These are phyloP conservation scores for Prosopis cineraria DNA, from an alignment of 306 rosid species.

Conservation along the genomic window DNA sequence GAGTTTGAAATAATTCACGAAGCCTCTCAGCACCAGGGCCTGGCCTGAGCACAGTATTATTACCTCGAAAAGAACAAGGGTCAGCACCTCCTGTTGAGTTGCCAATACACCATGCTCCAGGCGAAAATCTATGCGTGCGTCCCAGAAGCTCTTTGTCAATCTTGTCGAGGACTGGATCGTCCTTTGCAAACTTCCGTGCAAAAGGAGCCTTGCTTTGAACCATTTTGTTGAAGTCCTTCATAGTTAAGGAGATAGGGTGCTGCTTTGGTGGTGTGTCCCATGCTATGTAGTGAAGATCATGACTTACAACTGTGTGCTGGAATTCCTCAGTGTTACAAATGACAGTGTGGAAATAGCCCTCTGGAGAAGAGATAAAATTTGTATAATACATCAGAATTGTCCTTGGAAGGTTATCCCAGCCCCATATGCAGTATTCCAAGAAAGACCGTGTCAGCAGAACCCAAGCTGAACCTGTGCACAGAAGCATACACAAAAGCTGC, in stretches of 20 bases:
- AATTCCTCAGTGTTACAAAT: conserved; percentile 77
- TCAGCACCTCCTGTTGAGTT: conserved; percentile 63
- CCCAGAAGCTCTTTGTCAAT: conserved; percentile 85
- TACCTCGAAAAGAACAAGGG: conserved; percentile 74
- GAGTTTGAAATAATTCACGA: conserved; percentile 52
- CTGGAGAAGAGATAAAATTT: conserved; percentile 89
- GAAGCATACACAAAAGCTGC: conserved; percentile 20
- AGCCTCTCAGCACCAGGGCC: conserved; percentile 85
- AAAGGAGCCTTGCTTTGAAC: conserved; percentile 84
- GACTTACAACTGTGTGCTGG: conserved; percentile 66
- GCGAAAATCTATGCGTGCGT: conserved; percentile 66
- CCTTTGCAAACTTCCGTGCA: conserved; percentile 83
- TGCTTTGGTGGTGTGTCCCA: conserved; percentile 99
- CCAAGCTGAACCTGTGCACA: conserved; percentile 91
- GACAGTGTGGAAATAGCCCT: conserved; percentile 90
- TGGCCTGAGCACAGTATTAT: conserved; percentile 68
- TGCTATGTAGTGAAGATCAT: conserved; percentile 98
- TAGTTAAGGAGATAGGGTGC: conserved; percentile 72
- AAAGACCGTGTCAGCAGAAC: conserved; percentile 80
- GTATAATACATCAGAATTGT: conserved; percentile 88
- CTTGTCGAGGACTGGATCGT: conserved; percentile 80
- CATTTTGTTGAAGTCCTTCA: conserved; percentile 83
- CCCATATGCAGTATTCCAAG: conserved; percentile 91
- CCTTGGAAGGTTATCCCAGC: conserved; percentile 96
- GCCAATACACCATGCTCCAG: conserved; percentile 90